phyloP scores from a whole-genome alignment of 1,284 basidiomycete genomes.

The Ceratobasidium papillatum region DNA sequence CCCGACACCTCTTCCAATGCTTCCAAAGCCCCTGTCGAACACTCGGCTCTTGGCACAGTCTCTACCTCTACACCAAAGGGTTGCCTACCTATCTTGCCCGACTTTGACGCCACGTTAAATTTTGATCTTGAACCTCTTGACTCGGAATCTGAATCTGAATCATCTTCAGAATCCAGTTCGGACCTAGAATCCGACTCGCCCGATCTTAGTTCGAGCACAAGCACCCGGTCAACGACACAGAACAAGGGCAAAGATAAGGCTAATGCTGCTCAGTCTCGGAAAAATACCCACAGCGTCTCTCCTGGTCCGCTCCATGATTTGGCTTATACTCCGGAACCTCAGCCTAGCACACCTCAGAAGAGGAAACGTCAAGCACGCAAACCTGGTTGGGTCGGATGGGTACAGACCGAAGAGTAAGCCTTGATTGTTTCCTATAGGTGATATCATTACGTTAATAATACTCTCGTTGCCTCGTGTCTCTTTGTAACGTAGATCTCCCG shows the following conservation, averaged over 20 bases:
- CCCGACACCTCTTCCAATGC: constrained; percentile 27
- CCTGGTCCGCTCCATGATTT: not conserved
- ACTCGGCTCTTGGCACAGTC: not conserved
- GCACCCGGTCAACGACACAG: constrained; percentile 8
- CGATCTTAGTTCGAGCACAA: constrained; percentile 33
- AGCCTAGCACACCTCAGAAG: constrained; percentile 18
- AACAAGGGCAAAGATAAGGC: constrained; percentile 1
- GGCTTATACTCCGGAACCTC: not conserved
- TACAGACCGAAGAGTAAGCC: constrained; percentile 31
- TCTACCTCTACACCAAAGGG: constrained; percentile 7
- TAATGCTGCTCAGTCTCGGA: not conserved
- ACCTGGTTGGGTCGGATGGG: constrained; percentile 32
- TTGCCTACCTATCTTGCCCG: not conserved
- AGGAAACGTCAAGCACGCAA: constrained; percentile 6
- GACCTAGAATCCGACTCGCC: constrained; percentile 25
- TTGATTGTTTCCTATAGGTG: not conserved
- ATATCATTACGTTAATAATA: not conserved
- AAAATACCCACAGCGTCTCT: not conserved
- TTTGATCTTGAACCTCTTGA: not conserved
- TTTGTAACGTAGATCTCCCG: constrained; percentile 6
- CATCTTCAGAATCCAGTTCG: constrained; percentile 25
- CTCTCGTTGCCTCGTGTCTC: not conserved
- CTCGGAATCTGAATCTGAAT: constrained; percentile 5
- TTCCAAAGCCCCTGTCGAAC: constrained; percentile 9
- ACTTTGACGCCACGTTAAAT: not conserved